Evolutionary conservation across 768 basidiomycete species (phyloP).

Genomic region (Tephrocybe rancida): DNA sequence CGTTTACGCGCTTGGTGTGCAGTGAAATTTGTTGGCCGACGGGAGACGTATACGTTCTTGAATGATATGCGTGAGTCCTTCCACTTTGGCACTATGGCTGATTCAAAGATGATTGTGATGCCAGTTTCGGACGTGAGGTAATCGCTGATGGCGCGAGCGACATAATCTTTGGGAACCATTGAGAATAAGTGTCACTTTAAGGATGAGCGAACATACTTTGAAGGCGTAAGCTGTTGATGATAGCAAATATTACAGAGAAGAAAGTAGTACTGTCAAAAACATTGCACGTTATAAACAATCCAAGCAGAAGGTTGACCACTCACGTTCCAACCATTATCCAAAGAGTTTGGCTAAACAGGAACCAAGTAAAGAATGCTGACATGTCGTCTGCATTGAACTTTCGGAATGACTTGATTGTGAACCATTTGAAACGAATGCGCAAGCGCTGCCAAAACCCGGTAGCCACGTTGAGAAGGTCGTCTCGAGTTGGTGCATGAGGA

Average conservation of each 20-base stretch:
- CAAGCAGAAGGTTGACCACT: slow-evolving; percentile 30
- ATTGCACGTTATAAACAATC: not conserved
- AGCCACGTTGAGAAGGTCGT: slow-evolving; percentile 86
- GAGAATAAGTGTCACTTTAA: not conserved
- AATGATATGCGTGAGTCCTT: slow-evolving; percentile 94
- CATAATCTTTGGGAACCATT: slow-evolving; percentile 63
- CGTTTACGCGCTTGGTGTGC: slow-evolving; percentile 19
- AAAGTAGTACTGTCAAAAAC: slow-evolving; percentile 82
- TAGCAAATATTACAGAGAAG: slow-evolving; percentile 90
- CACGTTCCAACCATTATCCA: slow-evolving; percentile 97
- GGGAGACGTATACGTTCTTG: slow-evolving; percentile 94
- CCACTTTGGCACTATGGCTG: slow-evolving; percentile 98
- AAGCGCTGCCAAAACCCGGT: slow-evolving; percentile 90
- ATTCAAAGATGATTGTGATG: slow-evolving; percentile 93
- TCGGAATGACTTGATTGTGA: slow-evolving; percentile 92
- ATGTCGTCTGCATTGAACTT: slow-evolving; percentile 97
- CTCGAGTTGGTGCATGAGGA: slow-evolving; percentile 78
- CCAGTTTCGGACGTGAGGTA: slow-evolving; percentile 94
- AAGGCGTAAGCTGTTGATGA: slow-evolving; percentile 81
- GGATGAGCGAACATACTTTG: slow-evolving; percentile 57
- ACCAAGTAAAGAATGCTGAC: slow-evolving; percentile 95
- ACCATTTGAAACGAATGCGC: slow-evolving; percentile 95
- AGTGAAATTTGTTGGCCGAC: slow-evolving; percentile 52
- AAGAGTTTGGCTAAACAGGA: slow-evolving; percentile 91
- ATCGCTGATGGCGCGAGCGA: slow-evolving; percentile 87